Percentiles rank a stretch among this genome's conserved stretches.
Conservation (phyloP, 768 basidiomycete genomes). For the Saitozyma sp. region DNA sequence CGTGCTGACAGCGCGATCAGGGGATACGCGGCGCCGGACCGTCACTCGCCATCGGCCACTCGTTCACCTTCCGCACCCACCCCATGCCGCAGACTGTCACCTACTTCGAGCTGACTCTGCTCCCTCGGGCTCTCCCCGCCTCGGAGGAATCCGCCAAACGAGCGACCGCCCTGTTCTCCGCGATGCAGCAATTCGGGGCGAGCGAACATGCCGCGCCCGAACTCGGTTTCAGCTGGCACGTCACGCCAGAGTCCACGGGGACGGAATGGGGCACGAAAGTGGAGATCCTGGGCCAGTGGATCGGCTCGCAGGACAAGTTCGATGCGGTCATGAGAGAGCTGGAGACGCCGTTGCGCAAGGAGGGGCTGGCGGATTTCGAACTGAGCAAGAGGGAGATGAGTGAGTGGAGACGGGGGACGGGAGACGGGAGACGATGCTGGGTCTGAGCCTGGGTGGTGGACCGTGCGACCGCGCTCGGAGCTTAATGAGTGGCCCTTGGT, state of each 20-base stretch:
- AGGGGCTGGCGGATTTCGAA: too few species aligned
- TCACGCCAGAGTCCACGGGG: slow-evolving; percentile 11
- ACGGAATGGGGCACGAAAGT: slow-evolving; percentile 14
- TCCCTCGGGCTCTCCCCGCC: slow-evolving; percentile 6
- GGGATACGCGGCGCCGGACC: slow-evolving; percentile 13
- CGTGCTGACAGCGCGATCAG: neutral
- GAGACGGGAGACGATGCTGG: too few species aligned
- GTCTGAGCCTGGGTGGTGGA: too few species aligned
- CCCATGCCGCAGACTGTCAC: slow-evolving; percentile 9
- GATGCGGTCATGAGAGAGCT: neutral
- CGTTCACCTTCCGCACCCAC: slow-evolving; percentile 16
- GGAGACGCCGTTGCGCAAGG: too few species aligned
- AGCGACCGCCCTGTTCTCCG: slow-evolving; percentile 10
- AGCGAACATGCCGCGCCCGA: neutral
- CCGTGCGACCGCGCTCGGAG: too few species aligned
- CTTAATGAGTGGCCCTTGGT: too few species aligned
- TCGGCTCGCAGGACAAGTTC: slow-evolving; percentile 9
- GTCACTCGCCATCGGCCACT: slow-evolving; percentile 15
- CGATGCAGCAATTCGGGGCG: slow-evolving; percentile 10
- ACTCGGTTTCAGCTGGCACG: slow-evolving; percentile 14
- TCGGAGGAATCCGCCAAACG: slow-evolving; percentile 1
- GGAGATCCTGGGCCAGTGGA: slow-evolving; percentile 18
- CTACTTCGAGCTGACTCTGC: slow-evolving; percentile 19
- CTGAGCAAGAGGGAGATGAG: too few species aligned
- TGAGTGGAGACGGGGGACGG: too few species aligned